Evolutionary conservation across 805 yeast species (phyloP), one percentile per base, ranked within the genome.

Genomic region (Yarrowia yakushimensis): DNA sequence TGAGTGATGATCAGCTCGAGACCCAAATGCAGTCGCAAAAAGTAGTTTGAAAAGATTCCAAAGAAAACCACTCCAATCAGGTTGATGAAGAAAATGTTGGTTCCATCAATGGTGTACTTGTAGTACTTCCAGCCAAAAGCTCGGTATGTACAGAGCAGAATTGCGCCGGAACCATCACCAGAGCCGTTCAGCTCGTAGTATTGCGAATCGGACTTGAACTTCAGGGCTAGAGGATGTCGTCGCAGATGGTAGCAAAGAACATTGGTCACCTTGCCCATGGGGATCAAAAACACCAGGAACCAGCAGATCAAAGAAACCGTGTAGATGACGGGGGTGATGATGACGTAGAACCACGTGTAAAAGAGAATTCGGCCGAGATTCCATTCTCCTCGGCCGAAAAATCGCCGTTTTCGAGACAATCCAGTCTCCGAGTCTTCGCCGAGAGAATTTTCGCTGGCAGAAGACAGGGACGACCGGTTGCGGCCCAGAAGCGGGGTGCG

Each of bases 51-150:
- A 60, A 85, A 73, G 18, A 94, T 89, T 3, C 93, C 93, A 72
- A 91, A 89, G 2, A 87, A 70, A 12, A 93, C 98, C 15, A 90
- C 81, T 18, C 83, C 81, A 70, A 90, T 80, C 74, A 94, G 76
- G 71, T 94, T 94, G 76, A 94, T 85, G 72, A 94, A 87, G 68
- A 94, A 88, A 63, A 93, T 88, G 73, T 94, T 93, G 2, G 97
- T 92, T 64, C 99, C 99, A 67, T 90, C 97, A 52, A 94, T 89
- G 0, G 99, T 94, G 74, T 89, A 92, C 77, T 94, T 94, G 78
- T 92, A 94, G 75, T 94, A 94, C 72, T 91, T 97, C 72, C 84
- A 81, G 1, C 98, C 98, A 66, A 90, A 85, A 63, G 96, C 90
- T 70, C 98, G 82, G 75, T 90, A 93, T 0, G 98, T 92, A 74